Base-by-base conservation (phyloP, 2,329 filamentous ascomycete genomes). In the Lasiodiplodia citricola region DNA sequence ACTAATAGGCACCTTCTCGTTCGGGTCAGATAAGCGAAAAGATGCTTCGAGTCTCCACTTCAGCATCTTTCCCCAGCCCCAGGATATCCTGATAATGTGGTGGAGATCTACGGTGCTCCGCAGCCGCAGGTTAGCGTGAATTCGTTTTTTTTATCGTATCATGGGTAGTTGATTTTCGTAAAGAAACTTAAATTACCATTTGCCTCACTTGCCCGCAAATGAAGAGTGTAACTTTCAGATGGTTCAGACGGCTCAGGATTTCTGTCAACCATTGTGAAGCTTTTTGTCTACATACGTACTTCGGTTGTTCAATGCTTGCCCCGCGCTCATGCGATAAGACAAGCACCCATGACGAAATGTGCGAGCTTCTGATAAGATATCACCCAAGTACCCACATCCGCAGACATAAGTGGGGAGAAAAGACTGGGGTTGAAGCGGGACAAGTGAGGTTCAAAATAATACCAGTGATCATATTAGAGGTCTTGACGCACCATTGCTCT, bases 341-440 rank as follows among this genome's bases (percentile, higher is more conserved):
- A n/a, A 4, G 41, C 58, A 51, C 51, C 31, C 16, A 28, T 50
- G 44, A 41, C 35, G 28, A 25, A 38, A 60, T 5, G 23, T 6
- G 23, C 4, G 8, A 47, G 2, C 35, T 35, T 21, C 38, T 60
- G 58, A 63, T 63, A 63, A 63, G 58, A 63, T 37, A 50, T 37
- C 37, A 16, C 25, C n/a, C 44, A 47, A 6, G 28, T 50, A 21
- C 58, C 58, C 58, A 50, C 58, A 47, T n/a, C 23, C 10, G 57
- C 25, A 11, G 57, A 28, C 37, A 28, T 31, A 63, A 63, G 58
- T 63, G 58, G 58, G 58, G 58, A 63, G 41, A 50, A 21, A n/a
- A 5, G n/a, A 50, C 58, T 28, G 41, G 58, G 58, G 41, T 14
- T 31, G 18, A 44, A 44, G 41, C 41, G 41, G 28, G 23, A 60